phyloP scores from a whole-genome alignment of 2,329 filamentous ascomycete genomes.

The Calonectria montana region DNA sequence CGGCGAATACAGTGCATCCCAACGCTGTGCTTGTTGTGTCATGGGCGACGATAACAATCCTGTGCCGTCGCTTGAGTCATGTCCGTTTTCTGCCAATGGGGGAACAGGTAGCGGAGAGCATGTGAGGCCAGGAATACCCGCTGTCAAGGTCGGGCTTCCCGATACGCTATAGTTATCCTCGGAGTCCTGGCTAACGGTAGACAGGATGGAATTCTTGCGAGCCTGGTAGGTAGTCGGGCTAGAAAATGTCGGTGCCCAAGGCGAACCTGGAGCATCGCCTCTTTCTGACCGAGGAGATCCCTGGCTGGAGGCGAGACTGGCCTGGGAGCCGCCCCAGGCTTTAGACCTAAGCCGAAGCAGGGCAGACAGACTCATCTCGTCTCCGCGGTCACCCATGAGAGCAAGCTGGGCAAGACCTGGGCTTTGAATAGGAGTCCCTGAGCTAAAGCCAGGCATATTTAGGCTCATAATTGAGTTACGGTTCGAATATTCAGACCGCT shows the following conservation, averaged over 20 bases:
- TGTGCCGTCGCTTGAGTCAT: constrained; percentile 24
- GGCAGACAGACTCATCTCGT: constrained; percentile 79
- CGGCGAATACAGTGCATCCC: constrained; percentile 1
- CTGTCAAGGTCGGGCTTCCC: constrained; percentile 64
- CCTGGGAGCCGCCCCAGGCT: constrained; percentile 85
- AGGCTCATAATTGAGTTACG: constrained; percentile 90
- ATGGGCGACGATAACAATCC: constrained; percentile 21
- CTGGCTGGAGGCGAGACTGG: constrained; percentile 70
- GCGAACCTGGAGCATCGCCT: constrained; percentile 60
- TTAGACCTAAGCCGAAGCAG: constrained; percentile 78
- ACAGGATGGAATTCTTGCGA: constrained; percentile 63
- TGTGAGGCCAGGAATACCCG: constrained; percentile 49
- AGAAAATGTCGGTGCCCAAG: constrained; percentile 45
- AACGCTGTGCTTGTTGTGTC: not conserved
- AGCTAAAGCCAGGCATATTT: constrained; percentile 53
- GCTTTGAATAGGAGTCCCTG: constrained; percentile 67
- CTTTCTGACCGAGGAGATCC: constrained; percentile 63
- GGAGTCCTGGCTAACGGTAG: constrained; percentile 60
- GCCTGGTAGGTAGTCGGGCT: constrained; percentile 48
- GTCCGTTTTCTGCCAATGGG: constrained; percentile 23
- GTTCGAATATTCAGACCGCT: constrained; percentile 95
- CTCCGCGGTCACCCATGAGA: constrained; percentile 65
- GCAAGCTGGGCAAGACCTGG: constrained; percentile 84
- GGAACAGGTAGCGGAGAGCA: constrained; percentile 41
- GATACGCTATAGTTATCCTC: constrained; percentile 56